Evolutionary conservation across 345 rosid genomes (phyloP), one percentile per base, ranked within the genome.

Genomic region (Anacardium occidentale): DNA sequence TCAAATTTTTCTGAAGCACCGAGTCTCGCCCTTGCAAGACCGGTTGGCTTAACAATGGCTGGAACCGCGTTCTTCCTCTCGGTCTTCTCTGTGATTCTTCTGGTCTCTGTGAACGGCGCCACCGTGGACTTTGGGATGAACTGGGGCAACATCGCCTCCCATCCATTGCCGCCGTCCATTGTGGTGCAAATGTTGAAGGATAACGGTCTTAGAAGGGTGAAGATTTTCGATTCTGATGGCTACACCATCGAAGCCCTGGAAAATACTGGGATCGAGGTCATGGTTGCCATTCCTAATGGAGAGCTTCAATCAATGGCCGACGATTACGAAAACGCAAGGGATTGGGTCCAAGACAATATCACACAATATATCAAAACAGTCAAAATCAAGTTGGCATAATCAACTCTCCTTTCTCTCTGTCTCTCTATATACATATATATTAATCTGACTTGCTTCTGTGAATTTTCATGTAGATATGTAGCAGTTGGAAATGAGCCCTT

Each of bases 401-500:
- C 2, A 12, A 12, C 52, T 48, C 17, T 48, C 18, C 6, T 26
- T 29, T 51, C 15, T 47, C 11, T 71, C 25, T 24, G n/a, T 50
- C 24, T 29, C 8, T 37, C 22, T 40, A 24, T n/a, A n/a, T n/a
- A n/a, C n/a, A n/a, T n/a, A n/a, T n/a, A n/a, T n/a, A n/a, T n/a
- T n/a, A n/a, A n/a, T 34, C 18, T 3, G 12, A 1, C 13, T 47
- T 14, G 4, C 13, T 47, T 11, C 17, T 47, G 0, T 47, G 13
- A 47, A 47, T 47, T 55, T 60, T n/a, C 58, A 25, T 25, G 42
- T 75, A 94, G 98, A 63, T 89, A 92, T 11, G 98, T 95, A 10
- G 93, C 96, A 0, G 96, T 91, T 3, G 98, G 98, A 20, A 93
- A 96, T 24, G 97, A 96, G 62, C 96, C 98, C 4, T 90, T 96